Evolutionary conservation across 2,329 filamentous ascomycete species (phyloP), one percentile per base, ranked within the genome.

Genomic region (Fusarium neocosmosporiellum): DNA sequence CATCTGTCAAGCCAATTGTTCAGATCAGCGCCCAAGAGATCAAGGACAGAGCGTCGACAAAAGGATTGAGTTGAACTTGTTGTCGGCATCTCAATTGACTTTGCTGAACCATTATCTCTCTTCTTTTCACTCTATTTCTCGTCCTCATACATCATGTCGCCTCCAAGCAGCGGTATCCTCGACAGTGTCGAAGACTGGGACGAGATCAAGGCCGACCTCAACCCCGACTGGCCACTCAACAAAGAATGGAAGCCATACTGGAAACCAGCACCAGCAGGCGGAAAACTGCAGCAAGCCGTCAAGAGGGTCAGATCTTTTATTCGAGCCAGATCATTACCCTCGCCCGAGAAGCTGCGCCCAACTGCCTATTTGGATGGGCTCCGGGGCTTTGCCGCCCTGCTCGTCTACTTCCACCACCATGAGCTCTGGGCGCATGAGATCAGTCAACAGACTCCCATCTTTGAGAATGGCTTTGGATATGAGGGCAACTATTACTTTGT

Each of bases 341-440:
- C 63, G 7, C 61, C 72, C 1, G 75, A 77, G 7, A 79, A 75
- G 16, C 79, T 86, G 16, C 82, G 87, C 8, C 81, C 83, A 20
- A 91, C 89, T 7, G 88, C 89, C n/a, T 91, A 89, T 72, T 69
- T 82, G 6, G 91, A 93, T 73, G 91, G 91, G 16, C 82, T 93
- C 16, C 83, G 91, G 76, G 91, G 91, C 5, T 91, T 93, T 69
- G 90, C 91, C 6, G 90, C 91, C 4, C 84, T 93, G 33, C 78
- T 92, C 31, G 91, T 93, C 16, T 93, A 92, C 78, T 84, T 87
- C 72, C 88, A 91, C 61, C 89, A 92, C 78, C 86, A 91, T 77
- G 80, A 88, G 72, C 78, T 89, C 7, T 91, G 89, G 89, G 85
- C 84, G 50, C 90, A 90, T 78, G 82, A 78, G 65, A 80, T 78